A percentile compares a stretch with the other conserved stretches of the same genome.
Evolutionary conservation across 192 early-diverging fungal species (phyloP).

Genomic region (Physocladia obscura): DNA sequence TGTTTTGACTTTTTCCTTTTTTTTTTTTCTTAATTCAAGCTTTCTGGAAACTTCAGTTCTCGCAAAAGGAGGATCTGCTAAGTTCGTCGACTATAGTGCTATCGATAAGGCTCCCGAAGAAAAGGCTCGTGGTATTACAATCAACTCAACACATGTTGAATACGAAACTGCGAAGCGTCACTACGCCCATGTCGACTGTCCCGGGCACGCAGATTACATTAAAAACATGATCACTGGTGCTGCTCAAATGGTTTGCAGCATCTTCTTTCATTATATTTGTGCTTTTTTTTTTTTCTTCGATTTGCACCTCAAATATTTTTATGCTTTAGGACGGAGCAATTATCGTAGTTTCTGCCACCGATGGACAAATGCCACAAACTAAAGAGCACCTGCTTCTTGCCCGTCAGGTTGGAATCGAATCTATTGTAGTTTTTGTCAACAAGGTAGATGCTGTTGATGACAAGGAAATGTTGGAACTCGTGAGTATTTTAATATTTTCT

Average conservation of each 20-base stretch:
- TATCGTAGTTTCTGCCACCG: constrained; percentile 95
- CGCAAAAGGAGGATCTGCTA: constrained; percentile 71
- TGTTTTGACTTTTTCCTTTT: not conserved
- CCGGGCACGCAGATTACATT: constrained; percentile 99
- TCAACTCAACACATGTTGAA: constrained; percentile 94
- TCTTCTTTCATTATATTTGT: no score
- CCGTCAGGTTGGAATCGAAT: constrained; percentile 90
- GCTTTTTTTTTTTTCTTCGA: not conserved
- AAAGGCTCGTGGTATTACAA: constrained; percentile 97
- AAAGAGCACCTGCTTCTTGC: constrained; percentile 97
- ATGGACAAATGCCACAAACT: constrained; percentile 98
- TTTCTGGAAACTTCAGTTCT: constrained; percentile 58
- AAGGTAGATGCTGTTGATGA: constrained; percentile 98
- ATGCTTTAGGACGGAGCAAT: constrained; percentile 93
- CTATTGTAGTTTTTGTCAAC: constrained; percentile 96
- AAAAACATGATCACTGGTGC: constrained; percentile 99
- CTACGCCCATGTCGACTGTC: constrained; percentile 96
- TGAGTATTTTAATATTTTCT: constrained; percentile 14
- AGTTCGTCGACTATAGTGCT: constrained; percentile 93
- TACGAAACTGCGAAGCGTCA: constrained; percentile 89
- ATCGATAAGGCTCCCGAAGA: constrained; percentile 99
- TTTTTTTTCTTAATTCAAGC: constrained; percentile 3
- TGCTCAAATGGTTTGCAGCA: constrained; percentile 83
- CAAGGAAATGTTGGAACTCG: constrained; percentile 95
- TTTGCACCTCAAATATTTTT: no score